Conservation (phyloP, 106 monocot species). For the Iris macrosiphon region DNA sequence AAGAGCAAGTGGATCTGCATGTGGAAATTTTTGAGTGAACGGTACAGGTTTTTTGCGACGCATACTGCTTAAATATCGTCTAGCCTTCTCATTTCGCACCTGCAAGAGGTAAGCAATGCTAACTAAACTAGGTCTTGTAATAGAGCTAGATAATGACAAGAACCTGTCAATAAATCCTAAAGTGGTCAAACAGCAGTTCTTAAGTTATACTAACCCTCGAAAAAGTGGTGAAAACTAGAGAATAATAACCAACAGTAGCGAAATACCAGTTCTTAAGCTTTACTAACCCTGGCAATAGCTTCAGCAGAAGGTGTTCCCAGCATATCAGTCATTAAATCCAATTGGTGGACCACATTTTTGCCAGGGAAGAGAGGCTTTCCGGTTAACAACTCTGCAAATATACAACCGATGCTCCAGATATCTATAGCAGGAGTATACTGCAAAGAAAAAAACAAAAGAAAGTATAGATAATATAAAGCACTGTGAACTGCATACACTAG, state of each 20-base stretch:
- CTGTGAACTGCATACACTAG: too few species aligned
- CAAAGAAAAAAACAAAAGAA: constrained; percentile 2
- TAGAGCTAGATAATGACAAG: too few species aligned
- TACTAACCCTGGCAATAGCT: constrained; percentile 51
- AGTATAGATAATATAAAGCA: too few species aligned
- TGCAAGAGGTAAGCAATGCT: constrained; percentile 1
- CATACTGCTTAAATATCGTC: constrained; percentile 80
- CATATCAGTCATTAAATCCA: constrained; percentile 80
- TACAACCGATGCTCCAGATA: constrained; percentile 90
- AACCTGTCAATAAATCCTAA: too few species aligned
- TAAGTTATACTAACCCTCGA: too few species aligned
- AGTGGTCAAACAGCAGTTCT: too few species aligned
- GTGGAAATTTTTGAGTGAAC: constrained; percentile 72
- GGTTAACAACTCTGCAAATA: constrained; percentile 72
- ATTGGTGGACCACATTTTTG: constrained; percentile 84
- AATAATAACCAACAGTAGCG: neutral
- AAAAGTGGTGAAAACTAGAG: too few species aligned
- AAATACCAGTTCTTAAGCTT: too few species aligned
- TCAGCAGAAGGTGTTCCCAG: constrained; percentile 68
- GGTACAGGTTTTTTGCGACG: constrained; percentile 59
- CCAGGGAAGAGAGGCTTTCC: constrained; percentile 86
- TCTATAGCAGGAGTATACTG: constrained; percentile 91
- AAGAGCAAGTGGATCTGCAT: constrained; percentile 77
- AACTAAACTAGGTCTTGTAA: too few species aligned
- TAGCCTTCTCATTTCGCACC: constrained; percentile 85